These are phyloP conservation scores for Lecanoromycetidae sp. DNA, from an alignment of 2,329 filamentous ascomycete species.

Conservation along the genomic window DNA sequence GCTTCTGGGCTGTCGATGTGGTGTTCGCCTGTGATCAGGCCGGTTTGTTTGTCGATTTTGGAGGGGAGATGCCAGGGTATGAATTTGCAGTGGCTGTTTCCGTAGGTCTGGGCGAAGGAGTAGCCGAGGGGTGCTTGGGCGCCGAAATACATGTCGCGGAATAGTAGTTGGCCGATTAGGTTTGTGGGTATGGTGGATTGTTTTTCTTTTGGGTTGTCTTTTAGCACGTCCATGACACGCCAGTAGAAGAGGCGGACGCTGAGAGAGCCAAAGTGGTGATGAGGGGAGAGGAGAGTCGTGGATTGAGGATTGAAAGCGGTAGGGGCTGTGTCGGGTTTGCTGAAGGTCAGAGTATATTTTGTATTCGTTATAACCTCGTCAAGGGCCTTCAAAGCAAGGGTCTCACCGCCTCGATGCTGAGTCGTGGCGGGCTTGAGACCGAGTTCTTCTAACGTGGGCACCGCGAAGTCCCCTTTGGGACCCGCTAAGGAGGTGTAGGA, in stretches of 20 bases:
- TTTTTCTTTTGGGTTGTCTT: slow-evolving; percentile 45
- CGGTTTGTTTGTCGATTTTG: slow-evolving; percentile 35
- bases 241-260: slow-evolving; percentile 63
- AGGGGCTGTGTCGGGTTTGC: slow-evolving; percentile 64
- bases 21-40: slow-evolving; percentile 46
- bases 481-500: slow-evolving; percentile 53
- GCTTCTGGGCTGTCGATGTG: slow-evolving; percentile 50
- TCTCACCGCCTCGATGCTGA: slow-evolving; percentile 60
- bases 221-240: slow-evolving; percentile 51
- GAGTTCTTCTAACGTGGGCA: slow-evolving; percentile 60
- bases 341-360: slow-evolving; percentile 59
- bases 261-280: slow-evolving; percentile 62
- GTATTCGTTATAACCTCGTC: slow-evolving; percentile 48
- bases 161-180: slow-evolving; percentile 59
- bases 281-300: slow-evolving; percentile 61
- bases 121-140: slow-evolving; percentile 58
- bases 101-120: slow-evolving; percentile 50
- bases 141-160: slow-evolving; percentile 74
- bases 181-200: slow-evolving; percentile 53
- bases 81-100: slow-evolving; percentile 58
- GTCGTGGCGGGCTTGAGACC: slow-evolving; percentile 55
- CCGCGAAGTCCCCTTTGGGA: slow-evolving; percentile 54
- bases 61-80: slow-evolving; percentile 67
- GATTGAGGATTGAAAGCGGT: slow-evolving; percentile 61
- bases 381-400: slow-evolving; percentile 46